Evolutionary conservation across 2,329 filamentous ascomycete species (phyloP), one percentile per base, ranked within the genome.

Genomic region (Clarireedia homoeocarpa): DNA sequence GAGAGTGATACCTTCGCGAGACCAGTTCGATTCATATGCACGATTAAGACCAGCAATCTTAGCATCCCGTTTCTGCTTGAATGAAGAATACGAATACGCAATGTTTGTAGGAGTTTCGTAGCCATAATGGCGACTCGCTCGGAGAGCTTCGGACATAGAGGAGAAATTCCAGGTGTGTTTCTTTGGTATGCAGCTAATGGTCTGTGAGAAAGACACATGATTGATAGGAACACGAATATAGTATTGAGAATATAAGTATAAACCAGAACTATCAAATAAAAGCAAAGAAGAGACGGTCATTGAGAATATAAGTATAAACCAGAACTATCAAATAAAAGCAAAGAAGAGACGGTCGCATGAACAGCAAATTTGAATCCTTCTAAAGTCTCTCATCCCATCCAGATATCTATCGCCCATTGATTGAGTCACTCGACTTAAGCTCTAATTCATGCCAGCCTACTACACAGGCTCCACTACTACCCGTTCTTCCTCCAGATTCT

Each of bases 161-260:
- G 75, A 74, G 57, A 76, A 75, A 64, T 78, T 77, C 74, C 73
- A 77, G 47, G 75, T 77, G 70, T 77, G 76, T 59, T 77, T 78
- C 66, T 78, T 78, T 27, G 76, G 76, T 6, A 78, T 73, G 59
- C 75, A 79, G 55, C 77, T 77, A 17, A 30, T 6, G 7, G 39
- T 17, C 50, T 51, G 38, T 48, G 27, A 55, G 39, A 27, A 47
- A 47, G 26, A 47, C 20, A 27, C 23, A 14, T 9, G 26, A 5
- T 6, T 10, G 12, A 47, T 34, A 34, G 30, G 12, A 10, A 12
- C 10, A 34, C 30, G 9, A 12, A 34, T 4, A 12, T 12, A 34
- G 30, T 4, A 34, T 34, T 34, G 30, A 34, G 3, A 12, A 34
- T 9, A 10, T 34, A 12, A 34, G 4, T 34, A 12, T 34, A 12